Percentiles rank a stretch among this genome's conserved stretches.
These are phyloP conservation scores for Anthracocystis panici-leucophaei DNA, from an alignment of 1,284 basidiomycete genomes.

Conservation along the genomic window DNA sequence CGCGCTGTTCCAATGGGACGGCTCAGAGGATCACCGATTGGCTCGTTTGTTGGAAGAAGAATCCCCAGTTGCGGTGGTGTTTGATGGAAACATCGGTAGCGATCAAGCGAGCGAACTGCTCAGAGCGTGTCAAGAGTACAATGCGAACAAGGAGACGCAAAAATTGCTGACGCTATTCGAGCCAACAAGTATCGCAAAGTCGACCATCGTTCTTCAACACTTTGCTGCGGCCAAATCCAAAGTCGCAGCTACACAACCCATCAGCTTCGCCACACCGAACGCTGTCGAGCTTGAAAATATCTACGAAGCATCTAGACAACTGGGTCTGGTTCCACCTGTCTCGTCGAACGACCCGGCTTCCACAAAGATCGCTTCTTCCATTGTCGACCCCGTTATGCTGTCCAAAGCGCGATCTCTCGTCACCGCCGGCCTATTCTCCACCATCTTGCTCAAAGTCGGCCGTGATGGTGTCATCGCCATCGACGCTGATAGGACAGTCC, in stretches of 20 bases:
- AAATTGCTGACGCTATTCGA: conserved; percentile 37
- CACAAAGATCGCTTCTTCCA: background rate
- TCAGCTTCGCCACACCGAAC: conserved; percentile 52
- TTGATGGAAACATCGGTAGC: conserved; percentile 51
- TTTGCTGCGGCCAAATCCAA: conserved; percentile 2
- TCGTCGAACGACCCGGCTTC: background rate
- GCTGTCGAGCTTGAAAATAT: conserved; percentile 44
- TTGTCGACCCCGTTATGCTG: conserved; percentile 5
- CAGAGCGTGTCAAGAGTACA: conserved; percentile 31
- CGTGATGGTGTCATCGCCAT: conserved; percentile 39
- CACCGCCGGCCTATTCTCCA: conserved; percentile 18
- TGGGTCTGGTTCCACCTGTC: conserved; percentile 9
- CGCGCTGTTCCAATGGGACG: conserved; percentile 8
- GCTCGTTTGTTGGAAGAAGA: conserved; percentile 4
- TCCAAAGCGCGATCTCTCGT: conserved; percentile 15
- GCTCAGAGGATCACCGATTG: background rate
- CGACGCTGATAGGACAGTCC: conserved; percentile 9
- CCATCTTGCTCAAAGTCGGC: conserved; percentile 53
- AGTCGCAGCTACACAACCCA: background rate
- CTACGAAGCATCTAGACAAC: conserved; percentile 9
- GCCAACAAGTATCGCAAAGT: conserved; percentile 45
- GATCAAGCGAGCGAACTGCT: conserved; percentile 50
- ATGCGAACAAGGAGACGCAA: conserved; percentile 66
- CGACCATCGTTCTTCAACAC: conserved; percentile 20
- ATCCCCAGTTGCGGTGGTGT: conserved; percentile 23